Conservation (phyloP, 2,329 filamentous ascomycete genomes). For the Dendrostoma leiphaemia region DNA sequence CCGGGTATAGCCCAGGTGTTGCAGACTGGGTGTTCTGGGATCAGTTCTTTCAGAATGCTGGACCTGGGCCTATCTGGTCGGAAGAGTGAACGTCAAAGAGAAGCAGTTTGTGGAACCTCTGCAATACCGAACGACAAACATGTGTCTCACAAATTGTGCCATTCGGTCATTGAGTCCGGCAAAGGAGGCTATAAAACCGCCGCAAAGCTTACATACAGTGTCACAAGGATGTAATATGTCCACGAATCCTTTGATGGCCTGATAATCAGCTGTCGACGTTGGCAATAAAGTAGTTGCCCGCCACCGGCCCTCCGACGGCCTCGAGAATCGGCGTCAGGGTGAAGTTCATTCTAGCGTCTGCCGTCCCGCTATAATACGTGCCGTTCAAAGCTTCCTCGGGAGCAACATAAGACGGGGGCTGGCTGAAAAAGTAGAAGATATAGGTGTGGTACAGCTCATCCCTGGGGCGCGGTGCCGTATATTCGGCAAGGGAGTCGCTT, state of each 20-base stretch:
- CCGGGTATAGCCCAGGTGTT: conserved; percentile 20
- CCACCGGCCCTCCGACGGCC: background rate
- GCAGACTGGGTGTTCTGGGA: conserved; percentile 29
- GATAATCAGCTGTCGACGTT: too few relatives aligned
- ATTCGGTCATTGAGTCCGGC: too few relatives aligned
- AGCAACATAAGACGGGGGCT: background rate
- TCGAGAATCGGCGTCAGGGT: background rate
- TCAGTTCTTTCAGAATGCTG: conserved; percentile 16
- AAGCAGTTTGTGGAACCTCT: too few relatives aligned
- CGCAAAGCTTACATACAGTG: too few relatives aligned
- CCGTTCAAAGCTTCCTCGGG: background rate
- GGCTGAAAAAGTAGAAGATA: background rate
- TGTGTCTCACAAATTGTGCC: too few relatives aligned
- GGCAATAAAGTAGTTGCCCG: background rate
- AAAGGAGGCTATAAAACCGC: too few relatives aligned
- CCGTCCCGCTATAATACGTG: background rate
- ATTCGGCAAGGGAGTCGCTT: background rate
- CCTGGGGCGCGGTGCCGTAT: background rate
- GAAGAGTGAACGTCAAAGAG: too few relatives aligned
- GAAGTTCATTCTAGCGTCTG: background rate
- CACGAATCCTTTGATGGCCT: too few relatives aligned
- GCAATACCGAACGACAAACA: too few relatives aligned
- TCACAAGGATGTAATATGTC: too few relatives aligned
- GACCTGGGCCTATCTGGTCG: background rate
- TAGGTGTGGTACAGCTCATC: background rate